Base-by-base conservation (phyloP, 2,329 filamentous ascomycete genomes). In the Fusarium sp. region DNA sequence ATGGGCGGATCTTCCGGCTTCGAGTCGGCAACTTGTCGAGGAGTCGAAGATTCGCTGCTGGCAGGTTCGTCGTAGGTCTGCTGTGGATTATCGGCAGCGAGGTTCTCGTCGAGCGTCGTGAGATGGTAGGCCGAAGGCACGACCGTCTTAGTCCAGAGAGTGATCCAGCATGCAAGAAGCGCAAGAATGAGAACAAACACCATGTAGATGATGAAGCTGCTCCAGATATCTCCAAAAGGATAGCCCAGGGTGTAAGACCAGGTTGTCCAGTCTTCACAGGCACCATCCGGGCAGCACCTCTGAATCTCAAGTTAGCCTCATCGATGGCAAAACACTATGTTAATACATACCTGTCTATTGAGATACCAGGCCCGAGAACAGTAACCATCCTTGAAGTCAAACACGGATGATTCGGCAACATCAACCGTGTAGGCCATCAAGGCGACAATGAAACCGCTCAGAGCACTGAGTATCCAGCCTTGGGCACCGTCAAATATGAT, bases 331-430 rank as follows among this genome's bases (percentile, higher is more conserved):
- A 13, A 54, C 6, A 42, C 7, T 13, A 10, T 5, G 29, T 25
- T n/a, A 40, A 5, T 10, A 74, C 81, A 79, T 81, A 89, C 88
- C 86, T 92, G 93, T 80, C 93, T 93, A 80, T 91, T 94, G 36
- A 91, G 84, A 78, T 93, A 93, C 93, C 95, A 98, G 1, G 86
- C 88, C 63, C 82, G 85, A 11, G 83, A 79, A 81, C 97, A 99
- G 81, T 96, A 96, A 0, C 97, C 97, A 77, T 95, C 91, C 82
- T 99, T 99, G 86, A 91, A 91, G 81, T 98, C 96, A 82, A 97
- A 99, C 6, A 97, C 88, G 2, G 92, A 91, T 2, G 91, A 90
- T 83, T 99, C 97, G 4, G 94, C 93, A 31, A 98, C 90, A 82
- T 98, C 94, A 73, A 98, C 94, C 52, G 92, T 89, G 82, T 98